Conservation (phyloP, 176 grass and related monocot genomes). For the Carex scoparia region DNA sequence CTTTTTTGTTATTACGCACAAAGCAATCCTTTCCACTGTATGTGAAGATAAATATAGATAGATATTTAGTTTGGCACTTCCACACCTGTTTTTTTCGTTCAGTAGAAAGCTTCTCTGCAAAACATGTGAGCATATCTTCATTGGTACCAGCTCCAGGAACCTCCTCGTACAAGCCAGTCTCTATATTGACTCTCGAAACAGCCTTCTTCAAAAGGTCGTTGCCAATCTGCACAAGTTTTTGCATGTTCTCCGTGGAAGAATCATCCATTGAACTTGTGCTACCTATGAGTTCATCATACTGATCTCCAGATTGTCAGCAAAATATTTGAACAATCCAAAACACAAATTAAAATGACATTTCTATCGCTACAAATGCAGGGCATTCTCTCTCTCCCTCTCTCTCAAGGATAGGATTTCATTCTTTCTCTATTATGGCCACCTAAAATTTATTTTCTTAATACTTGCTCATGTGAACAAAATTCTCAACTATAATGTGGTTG, state of each 20-base stretch:
- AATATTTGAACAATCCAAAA: background rate
- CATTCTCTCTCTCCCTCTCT: too few relatives aligned
- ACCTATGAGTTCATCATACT: conserved; percentile 41
- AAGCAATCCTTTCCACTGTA: too few relatives aligned
- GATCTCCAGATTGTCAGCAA: background rate
- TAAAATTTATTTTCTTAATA: background rate
- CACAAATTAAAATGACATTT: background rate
- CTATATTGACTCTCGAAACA: conserved; percentile 55
- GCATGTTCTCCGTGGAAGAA: conserved; percentile 53
- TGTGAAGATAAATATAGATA: too few relatives aligned
- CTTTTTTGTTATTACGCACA: too few relatives aligned
- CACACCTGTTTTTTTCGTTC: conserved; percentile 19
- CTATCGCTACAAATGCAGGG: too few relatives aligned
- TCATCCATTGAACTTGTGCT: conserved; percentile 37
- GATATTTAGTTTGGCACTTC: background rate
- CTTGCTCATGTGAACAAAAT: background rate
- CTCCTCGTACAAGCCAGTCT: conserved; percentile 41
- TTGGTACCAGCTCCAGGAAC: conserved; percentile 39
- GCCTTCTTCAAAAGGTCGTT: conserved; percentile 26
- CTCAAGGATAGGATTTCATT: too few relatives aligned
- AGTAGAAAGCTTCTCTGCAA: conserved; percentile 43
- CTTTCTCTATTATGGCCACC: too few relatives aligned
- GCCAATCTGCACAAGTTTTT: conserved; percentile 33
- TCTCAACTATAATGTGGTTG: background rate
- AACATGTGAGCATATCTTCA: conserved; percentile 31